phyloP scores from a whole-genome alignment of 2,329 filamentous ascomycete species.

The Lachnellula cervina region DNA sequence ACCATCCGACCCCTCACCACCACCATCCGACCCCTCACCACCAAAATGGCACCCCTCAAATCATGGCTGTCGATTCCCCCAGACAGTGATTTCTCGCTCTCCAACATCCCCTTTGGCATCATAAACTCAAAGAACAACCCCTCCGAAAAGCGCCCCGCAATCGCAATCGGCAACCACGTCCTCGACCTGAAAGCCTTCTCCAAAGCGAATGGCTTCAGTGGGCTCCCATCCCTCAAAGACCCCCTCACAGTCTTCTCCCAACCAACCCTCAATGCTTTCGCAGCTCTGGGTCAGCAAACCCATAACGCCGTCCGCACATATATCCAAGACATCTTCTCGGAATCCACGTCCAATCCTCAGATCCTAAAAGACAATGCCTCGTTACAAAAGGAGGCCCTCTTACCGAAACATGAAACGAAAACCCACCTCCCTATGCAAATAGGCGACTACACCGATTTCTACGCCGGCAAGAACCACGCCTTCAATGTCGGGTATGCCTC shows the following conservation, averaged over 20 bases:
- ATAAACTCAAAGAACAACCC: constrained; percentile 48
- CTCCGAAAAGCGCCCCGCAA: constrained; percentile 50
- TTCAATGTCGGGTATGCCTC: constrained; percentile 43
- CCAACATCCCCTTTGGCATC: constrained; percentile 74
- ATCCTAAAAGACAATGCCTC: constrained; percentile 57
- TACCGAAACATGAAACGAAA: constrained; percentile 54
- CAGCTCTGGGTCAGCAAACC: constrained; percentile 61
- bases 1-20: neutral
- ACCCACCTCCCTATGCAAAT: constrained; percentile 73
- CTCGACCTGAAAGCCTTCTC: constrained; percentile 62
- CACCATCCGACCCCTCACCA: neutral
- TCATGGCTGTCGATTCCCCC: constrained; percentile 30
- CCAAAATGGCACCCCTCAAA: constrained; percentile 27
- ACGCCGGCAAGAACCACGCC: constrained; percentile 74
- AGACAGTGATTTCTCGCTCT: constrained; percentile 55
- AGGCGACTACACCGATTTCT: constrained; percentile 84
- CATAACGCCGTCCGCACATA: constrained; percentile 65
- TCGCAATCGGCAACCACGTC: constrained; percentile 64
- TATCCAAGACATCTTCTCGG: constrained; percentile 62
- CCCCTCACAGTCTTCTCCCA: constrained; percentile 59
- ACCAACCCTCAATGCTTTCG: constrained; percentile 67
- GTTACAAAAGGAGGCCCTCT: constrained; percentile 52
- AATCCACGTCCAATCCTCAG: constrained; percentile 53
- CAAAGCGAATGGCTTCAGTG: constrained; percentile 52
- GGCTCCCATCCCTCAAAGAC: constrained; percentile 45